A percentile compares a stretch with the other conserved stretches of the same genome.
Conservation (phyloP, 148 eudicot genomes). For the Cornus suecica region DNA sequence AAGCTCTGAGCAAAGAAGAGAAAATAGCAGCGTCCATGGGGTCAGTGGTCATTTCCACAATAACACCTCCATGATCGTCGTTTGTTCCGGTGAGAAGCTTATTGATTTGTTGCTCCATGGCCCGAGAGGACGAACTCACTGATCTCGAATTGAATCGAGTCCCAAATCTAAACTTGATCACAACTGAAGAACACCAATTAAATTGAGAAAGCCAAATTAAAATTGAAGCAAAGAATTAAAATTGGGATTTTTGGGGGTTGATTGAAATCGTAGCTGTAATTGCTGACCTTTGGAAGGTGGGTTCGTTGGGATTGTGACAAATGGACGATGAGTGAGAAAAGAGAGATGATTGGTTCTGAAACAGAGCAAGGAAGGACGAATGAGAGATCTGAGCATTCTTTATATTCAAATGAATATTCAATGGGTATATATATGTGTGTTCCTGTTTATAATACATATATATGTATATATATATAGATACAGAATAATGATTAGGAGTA, state of each 20-base stretch:
- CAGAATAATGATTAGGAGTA: too few relatives aligned
- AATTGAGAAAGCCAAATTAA: too few relatives aligned
- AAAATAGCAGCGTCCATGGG: conserved; percentile 39
- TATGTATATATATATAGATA: too few relatives aligned
- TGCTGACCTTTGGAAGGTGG: conserved; percentile 6
- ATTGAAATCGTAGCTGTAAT: not conserved
- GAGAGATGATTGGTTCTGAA: conserved; percentile 1
- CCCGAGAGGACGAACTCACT: not conserved
- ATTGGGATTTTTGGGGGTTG: not conserved
- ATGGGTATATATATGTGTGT: not conserved
- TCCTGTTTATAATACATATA: too few relatives aligned
- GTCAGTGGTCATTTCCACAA: conserved; percentile 44
- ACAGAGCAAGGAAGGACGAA: conserved; percentile 9
- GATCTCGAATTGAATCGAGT: not conserved
- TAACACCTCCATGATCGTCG: conserved; percentile 57
- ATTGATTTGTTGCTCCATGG: not conserved
- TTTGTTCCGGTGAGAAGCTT: conserved; percentile 13
- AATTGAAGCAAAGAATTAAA: not conserved
- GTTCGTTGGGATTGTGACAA: not conserved
- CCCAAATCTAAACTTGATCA: conserved; percentile 1
- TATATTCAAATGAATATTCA: not conserved
- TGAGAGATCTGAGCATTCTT: conserved; percentile 19
- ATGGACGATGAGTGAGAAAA: not conserved
- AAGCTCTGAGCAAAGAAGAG: conserved; percentile 48
- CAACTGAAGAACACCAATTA: not conserved